Base-by-base conservation (phyloP, 1,284 basidiomycete species). In the Ganoderma leucocontextum region DNA sequence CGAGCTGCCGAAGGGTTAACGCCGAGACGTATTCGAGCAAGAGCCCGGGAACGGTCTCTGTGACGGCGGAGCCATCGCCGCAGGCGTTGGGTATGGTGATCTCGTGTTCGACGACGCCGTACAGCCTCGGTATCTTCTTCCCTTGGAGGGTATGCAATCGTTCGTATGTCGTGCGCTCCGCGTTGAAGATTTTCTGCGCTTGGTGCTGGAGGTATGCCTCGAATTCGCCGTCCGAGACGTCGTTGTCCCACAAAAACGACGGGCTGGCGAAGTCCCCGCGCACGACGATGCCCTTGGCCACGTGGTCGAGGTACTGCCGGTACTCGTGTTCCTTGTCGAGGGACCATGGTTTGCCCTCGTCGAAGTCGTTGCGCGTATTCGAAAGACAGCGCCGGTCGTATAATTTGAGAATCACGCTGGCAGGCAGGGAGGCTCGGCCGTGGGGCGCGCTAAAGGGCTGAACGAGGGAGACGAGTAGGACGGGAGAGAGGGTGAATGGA, bases 21-120 rank as follows among this genome's bases (percentile, higher is more conserved):
- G 47, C 19, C 7, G 60, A 57, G 60, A 69, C 36, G 61, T 66
- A 69, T 44, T 69, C 68, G 5, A 69, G 36, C 10, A 66, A 19
- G 6, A 67, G 47, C 17, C 68, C 65, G 0, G 68, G 60, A 19
- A 69, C 22, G 25, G 33, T 55, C 33, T 65, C 47, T 1, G 60
- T 66, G 42, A 47, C n/a, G 35, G 55, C 3, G 9, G 42, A 22
- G n/a, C 42, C 58, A 12, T 49, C 67, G 47, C 47, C 36, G 35
- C 44, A 59, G 29, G 36, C 58, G 8, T 52, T 36, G 64, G 64
- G 58, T 44, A 55, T 60, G 47, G 41, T 22, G 22, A 53, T 29
- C 29, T 66, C 38, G 44, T 62, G 66, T 22, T 62, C 60, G 22
- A 66, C 41, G 53, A 63, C 17, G 15, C 65, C 65, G 42, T 57